Evolutionary conservation across 2,329 filamentous ascomycete species (phyloP).

Genomic region (Corynespora cassiicola): DNA sequence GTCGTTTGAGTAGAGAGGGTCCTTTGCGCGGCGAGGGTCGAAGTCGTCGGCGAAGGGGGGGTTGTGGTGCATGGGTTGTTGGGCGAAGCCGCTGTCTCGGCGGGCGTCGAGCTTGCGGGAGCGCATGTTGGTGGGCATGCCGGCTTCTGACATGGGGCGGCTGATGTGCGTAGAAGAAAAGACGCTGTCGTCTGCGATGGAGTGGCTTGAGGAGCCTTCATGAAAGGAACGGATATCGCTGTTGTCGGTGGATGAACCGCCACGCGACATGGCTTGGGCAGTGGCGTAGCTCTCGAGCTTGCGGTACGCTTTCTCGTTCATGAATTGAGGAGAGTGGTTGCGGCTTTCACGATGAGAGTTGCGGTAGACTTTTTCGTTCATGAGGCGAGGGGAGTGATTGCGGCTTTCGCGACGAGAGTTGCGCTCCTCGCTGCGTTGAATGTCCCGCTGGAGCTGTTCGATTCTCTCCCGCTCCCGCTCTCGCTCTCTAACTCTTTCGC

Average conservation of each 20-base stretch:
- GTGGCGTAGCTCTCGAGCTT: slow-evolving; percentile 13
- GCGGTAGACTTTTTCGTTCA: slow-evolving; percentile 7
- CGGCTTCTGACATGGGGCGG: slow-evolving; percentile 2
- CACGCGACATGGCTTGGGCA: slow-evolving; percentile 23
- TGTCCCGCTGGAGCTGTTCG: too few relatives aligned
- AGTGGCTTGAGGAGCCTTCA: slow-evolving; percentile 21
- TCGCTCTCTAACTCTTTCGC: too few relatives aligned
- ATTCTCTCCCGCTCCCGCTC: too few relatives aligned
- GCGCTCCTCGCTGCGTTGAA: too few relatives aligned
- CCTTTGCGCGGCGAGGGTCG: slow-evolving; percentile 4
- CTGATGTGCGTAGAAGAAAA: slow-evolving; percentile 13
- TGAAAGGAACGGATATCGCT: slow-evolving; percentile 28
- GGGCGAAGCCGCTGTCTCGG: background rate
- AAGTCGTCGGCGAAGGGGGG: slow-evolving; percentile 2
- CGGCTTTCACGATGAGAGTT: slow-evolving; percentile 19
- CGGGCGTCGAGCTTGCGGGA: slow-evolving; percentile 2
- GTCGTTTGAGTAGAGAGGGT: slow-evolving; percentile 4
- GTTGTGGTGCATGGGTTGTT: too few relatives aligned
- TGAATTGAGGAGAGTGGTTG: slow-evolving; percentile 4
- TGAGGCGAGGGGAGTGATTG: slow-evolving; percentile 4
- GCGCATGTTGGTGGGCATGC: slow-evolving; percentile 4
- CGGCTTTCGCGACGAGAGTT: slow-evolving; percentile 19
- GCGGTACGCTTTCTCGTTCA: slow-evolving; percentile 7
- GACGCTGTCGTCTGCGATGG: slow-evolving; percentile 25
- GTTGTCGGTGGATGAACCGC: slow-evolving; percentile 22